phyloP scores from a whole-genome alignment of 2,329 filamentous ascomycete species.

The Fusarium nygamai region DNA sequence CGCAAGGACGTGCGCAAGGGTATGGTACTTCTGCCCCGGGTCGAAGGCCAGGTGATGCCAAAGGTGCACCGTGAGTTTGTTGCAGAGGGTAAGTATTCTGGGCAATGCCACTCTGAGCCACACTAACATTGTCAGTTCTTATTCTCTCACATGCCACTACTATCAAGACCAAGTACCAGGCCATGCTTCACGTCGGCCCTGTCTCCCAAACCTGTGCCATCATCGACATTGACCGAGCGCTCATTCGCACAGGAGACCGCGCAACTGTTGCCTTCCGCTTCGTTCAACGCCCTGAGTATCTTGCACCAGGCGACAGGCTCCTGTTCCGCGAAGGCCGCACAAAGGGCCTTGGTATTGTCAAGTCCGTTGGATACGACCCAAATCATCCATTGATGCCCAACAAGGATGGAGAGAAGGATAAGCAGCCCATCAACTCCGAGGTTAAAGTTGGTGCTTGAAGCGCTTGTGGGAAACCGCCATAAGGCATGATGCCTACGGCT shows the following conservation, averaged over 20 bases:
- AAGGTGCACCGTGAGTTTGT: slow-evolving; percentile 82
- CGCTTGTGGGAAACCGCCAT: not conserved
- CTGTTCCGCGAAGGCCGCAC: slow-evolving; percentile 95
- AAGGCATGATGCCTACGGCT: not conserved
- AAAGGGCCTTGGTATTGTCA: slow-evolving; percentile 95
- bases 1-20: slow-evolving; percentile 95
- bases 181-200: slow-evolving; percentile 96
- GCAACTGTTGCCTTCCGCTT: slow-evolving; percentile 95
- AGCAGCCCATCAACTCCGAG: slow-evolving; percentile 30
- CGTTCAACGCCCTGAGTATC: slow-evolving; percentile 91
- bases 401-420: slow-evolving; percentile 30
- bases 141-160: slow-evolving; percentile 97
- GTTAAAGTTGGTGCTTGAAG: slow-evolving; percentile 40
- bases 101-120: not conserved
- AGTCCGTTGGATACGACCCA: slow-evolving; percentile 87
- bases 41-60: slow-evolving; percentile 74
- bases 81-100: slow-evolving; percentile 69
- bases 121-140: slow-evolving; percentile 66
- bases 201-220: slow-evolving; percentile 96
- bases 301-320: slow-evolving; percentile 87
- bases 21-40: slow-evolving; percentile 93
- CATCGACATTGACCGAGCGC: slow-evolving; percentile 96
- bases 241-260: slow-evolving; percentile 94
- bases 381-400: slow-evolving; percentile 53
- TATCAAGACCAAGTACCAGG: slow-evolving; percentile 96